These are phyloP conservation scores for Ceriops decandra DNA, from an alignment of 345 rosid species.

Conservation along the genomic window DNA sequence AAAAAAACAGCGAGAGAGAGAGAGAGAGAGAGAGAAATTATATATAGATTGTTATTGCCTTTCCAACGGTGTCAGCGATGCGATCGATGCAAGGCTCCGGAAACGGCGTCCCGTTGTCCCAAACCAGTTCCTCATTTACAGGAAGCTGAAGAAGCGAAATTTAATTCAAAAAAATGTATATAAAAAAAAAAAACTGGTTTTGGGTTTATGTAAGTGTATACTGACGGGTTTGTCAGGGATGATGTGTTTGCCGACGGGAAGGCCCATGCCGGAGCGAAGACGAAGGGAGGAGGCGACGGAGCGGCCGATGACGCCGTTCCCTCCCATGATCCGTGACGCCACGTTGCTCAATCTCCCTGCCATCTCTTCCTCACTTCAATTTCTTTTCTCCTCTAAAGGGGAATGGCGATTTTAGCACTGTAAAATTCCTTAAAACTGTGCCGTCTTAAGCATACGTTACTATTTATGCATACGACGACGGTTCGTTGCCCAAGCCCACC, in stretches of 20 bases:
- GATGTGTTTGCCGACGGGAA: conserved; percentile 90
- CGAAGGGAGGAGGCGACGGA: conserved; percentile 76
- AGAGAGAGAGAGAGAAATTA: neutral
- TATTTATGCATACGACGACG: no score
- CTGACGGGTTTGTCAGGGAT: conserved; percentile 93
- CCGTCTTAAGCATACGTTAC: no score
- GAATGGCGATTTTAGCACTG: no score
- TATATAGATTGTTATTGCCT: conserved; percentile 36
- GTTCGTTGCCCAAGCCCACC: no score
- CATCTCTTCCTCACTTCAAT: conserved; percentile 33
- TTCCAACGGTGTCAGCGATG: conserved; percentile 94
- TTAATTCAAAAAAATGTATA: neutral
- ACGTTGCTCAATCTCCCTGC: conserved; percentile 75
- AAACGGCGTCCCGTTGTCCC: conserved; percentile 92
- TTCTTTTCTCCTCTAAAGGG: no score
- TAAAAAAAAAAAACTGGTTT: neutral
- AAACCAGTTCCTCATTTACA: conserved; percentile 82
- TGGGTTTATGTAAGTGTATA: conserved; percentile 3
- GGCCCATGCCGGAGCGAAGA: conserved; percentile 92
- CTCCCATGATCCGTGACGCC: conserved; percentile 79
- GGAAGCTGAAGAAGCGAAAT: conserved; percentile 42
- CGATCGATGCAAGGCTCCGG: conserved; percentile 99
- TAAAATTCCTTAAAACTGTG: no score
- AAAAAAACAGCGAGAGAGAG: neutral
- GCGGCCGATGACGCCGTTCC: conserved; percentile 72